These are phyloP conservation scores for Groenewaldozyma salmanticensis DNA, from an alignment of 805 yeast genomes.

Conservation along the genomic window DNA sequence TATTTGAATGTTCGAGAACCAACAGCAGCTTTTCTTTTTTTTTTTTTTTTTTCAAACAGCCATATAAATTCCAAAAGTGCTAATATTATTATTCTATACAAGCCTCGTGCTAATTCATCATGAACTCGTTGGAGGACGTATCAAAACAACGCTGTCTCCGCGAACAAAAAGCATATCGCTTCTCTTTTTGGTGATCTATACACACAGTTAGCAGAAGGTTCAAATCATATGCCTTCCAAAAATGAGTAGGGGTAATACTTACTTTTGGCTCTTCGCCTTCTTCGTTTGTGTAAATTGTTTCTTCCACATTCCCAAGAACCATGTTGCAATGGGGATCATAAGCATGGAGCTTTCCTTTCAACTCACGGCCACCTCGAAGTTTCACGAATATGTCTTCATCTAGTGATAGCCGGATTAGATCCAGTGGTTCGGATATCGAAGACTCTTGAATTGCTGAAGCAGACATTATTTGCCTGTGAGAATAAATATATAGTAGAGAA, in stretches of 20 bases:
- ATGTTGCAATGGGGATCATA: slow-evolving; percentile 95
- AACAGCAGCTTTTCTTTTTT: slow-evolving; percentile 1
- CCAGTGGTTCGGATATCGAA: slow-evolving; percentile 79
- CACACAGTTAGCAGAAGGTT: neutral
- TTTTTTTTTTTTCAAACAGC: neutral
- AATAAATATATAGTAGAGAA: too few species aligned
- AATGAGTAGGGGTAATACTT: slow-evolving; percentile 1
- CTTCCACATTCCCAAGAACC: slow-evolving; percentile 88
- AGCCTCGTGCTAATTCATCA: too few species aligned
- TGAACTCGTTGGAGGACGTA: slow-evolving; percentile 40
- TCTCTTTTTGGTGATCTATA: slow-evolving; percentile 40
- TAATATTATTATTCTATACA: too few species aligned
- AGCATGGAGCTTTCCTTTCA: slow-evolving; percentile 82
- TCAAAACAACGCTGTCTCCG: slow-evolving; percentile 93
- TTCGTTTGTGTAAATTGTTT: slow-evolving; percentile 57
- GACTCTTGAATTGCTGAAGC: slow-evolving; percentile 5
- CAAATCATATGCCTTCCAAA: too few species aligned
- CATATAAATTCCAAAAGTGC: too few species aligned
- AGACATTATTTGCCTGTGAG: slow-evolving; percentile 6
- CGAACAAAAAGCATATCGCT: slow-evolving; percentile 90
- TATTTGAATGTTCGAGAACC: slow-evolving; percentile 10
- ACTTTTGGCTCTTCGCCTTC: slow-evolving; percentile 38
- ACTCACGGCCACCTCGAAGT: slow-evolving; percentile 87
- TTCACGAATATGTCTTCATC: slow-evolving; percentile 85
- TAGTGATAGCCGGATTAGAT: slow-evolving; percentile 70